Conservation (phyloP, 306 rosid genomes). For the Sphenostylis stenocarpa region DNA sequence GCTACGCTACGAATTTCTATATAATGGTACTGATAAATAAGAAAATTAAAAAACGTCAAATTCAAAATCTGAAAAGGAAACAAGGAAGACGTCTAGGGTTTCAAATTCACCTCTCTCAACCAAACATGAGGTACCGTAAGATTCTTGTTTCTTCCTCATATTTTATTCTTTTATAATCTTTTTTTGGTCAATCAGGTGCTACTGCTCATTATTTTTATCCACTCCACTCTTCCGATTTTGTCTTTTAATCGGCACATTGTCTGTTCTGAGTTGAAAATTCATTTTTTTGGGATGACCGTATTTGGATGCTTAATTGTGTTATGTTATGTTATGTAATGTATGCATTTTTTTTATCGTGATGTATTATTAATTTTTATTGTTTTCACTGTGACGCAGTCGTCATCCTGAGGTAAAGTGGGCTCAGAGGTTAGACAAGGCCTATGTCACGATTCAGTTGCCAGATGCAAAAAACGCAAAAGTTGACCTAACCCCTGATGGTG, state of each 20-base stretch:
- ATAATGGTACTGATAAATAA: too few relatives aligned
- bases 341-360: neutral
- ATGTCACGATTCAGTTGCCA: slow-evolving; percentile 69
- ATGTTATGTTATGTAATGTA: too few relatives aligned
- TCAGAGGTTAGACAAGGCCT: slow-evolving; percentile 84
- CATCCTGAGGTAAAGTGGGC: slow-evolving; percentile 99
- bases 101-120: slow-evolving; percentile 1
- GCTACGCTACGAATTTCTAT: too few relatives aligned
- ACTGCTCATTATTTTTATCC: neutral
- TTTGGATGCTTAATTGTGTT: too few relatives aligned
- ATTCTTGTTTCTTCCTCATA: neutral
- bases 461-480: slow-evolving; percentile 83
- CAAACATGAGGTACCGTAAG: slow-evolving; percentile 43
- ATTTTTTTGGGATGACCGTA: too few relatives aligned
- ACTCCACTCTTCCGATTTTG: neutral
- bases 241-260: neutral
- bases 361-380: neutral
- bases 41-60: too few relatives aligned
- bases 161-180: neutral
- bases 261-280: neutral
- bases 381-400: slow-evolving; percentile 54
- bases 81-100: slow-evolving; percentile 37
- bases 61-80: slow-evolving; percentile 9
- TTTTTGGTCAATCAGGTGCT: neutral
- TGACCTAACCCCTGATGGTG: slow-evolving; percentile 80